Conservation (phyloP, 495 filamentous ascomycete genomes). For the Penicillium antarcticum region DNA sequence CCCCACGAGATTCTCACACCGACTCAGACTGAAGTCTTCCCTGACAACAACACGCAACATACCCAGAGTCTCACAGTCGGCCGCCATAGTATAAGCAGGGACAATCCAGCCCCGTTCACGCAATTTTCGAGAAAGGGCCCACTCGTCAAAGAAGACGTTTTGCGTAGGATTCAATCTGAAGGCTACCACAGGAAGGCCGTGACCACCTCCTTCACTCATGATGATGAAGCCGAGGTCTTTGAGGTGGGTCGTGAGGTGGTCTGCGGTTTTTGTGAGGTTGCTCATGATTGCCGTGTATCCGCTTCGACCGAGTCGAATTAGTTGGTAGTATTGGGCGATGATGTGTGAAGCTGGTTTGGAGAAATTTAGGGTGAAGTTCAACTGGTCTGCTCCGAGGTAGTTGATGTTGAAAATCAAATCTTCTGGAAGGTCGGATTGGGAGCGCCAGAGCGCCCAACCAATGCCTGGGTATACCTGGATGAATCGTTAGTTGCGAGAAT, state of each 20-base stretch:
- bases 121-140: conserved; percentile 72
- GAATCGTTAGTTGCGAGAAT: background rate
- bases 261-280: conserved; percentile 75
- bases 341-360: conserved; percentile 85
- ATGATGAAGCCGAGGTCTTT: conserved; percentile 72
- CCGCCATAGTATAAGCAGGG: conserved; percentile 91
- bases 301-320: conserved; percentile 82
- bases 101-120: conserved; percentile 82
- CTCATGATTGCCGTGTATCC: conserved; percentile 84
- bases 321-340: conserved; percentile 91
- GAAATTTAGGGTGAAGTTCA: conserved; percentile 91
- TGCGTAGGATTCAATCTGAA: conserved; percentile 61
- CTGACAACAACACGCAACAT: conserved; percentile 85
- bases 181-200: conserved; percentile 81
- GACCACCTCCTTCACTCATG: conserved; percentile 69
- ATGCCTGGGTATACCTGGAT: conserved; percentile 72
- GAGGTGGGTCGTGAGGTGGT: conserved; percentile 70
- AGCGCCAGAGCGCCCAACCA: conserved; percentile 85
- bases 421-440: conserved; percentile 72
- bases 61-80: conserved; percentile 69
- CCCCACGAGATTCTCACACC: conserved; percentile 66
- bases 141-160: conserved; percentile 72
- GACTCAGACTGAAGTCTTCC: conserved; percentile 73
- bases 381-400: conserved; percentile 87
- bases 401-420: conserved; percentile 96